Base-by-base conservation (phyloP, 352 stramenopile species). In the Globisporangium carolinianum region DNA sequence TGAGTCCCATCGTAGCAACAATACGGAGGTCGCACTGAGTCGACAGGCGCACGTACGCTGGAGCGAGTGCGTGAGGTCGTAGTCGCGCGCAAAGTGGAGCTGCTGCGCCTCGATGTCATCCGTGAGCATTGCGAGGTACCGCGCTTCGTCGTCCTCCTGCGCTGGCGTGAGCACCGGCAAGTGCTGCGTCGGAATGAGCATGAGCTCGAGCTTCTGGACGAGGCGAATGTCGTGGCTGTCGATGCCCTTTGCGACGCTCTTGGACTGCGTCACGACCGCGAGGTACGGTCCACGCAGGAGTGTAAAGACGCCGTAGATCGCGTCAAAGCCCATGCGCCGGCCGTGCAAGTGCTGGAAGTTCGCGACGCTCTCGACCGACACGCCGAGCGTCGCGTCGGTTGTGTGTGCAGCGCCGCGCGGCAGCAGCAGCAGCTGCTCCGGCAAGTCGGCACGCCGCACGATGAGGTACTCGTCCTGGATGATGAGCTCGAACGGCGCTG, bases 261-360 rank as follows among this genome's bases (percentile, higher is more conserved):
- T 84, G 41, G 76, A 87, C 50, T 86, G 71, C 53, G 80, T 91
- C 46, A 89, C 81, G 10, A 91, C 67, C 32, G 83, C 80, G 45
- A 93, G 51, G 58, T 91, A 93, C 12, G 73, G 78, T 0, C 83
- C 80, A 2, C 75, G 72, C 36, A 91, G 69, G 65, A 91, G 63
- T 63, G 57, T 74, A 65, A 87, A 89, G 46, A 93, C 71, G 62
- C 83, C 80, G 66, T 87, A 93, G 62, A 93, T 86, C 37, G 77
- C 81, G 65, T 91, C 79, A 42, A 91, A 90, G 43, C 58, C 64
- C 75, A 93, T 84, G 54, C 75, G 77, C 14, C 83, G 81, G 7
- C 83, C 81, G 62, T 91, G 79, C 53, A 88, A 51, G 49, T 87
- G 79, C 62, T 75, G 73, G 48, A 82, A 75, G 51, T 84, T 70